phyloP scores from a whole-genome alignment of 345 rosid genomes.

The Moricandia moricandioides region DNA sequence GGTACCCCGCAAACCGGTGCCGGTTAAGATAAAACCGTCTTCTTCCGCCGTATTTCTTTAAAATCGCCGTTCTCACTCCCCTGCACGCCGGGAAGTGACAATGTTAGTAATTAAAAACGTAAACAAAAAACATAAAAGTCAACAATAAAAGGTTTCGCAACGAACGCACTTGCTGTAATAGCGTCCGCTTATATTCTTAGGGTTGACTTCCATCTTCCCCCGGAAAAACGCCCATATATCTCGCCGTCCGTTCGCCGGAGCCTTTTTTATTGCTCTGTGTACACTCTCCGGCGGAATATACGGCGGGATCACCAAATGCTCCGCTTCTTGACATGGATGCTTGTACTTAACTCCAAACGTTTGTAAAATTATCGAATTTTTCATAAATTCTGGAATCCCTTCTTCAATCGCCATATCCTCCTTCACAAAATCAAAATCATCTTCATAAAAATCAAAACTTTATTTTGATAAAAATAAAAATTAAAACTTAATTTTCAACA shows the following conservation, averaged over 20 bases:
- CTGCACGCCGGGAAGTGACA: slow-evolving; percentile 39
- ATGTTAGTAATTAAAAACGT: not conserved
- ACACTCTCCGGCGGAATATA: slow-evolving; percentile 69
- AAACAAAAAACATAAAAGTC: not conserved
- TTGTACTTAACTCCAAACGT: slow-evolving; percentile 81
- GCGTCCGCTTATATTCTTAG: slow-evolving; percentile 83
- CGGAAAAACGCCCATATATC: slow-evolving; percentile 86
- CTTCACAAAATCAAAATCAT: slow-evolving; percentile 32
- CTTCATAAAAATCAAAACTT: not conserved
- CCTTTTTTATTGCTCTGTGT: slow-evolving; percentile 41
- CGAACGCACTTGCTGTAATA: slow-evolving; percentile 82
- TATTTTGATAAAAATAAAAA: not conserved
- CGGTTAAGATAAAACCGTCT: slow-evolving; percentile 72
- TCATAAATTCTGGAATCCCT: slow-evolving; percentile 85
- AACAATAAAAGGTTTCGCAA: not conserved
- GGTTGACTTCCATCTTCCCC: slow-evolving; percentile 97
- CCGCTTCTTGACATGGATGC: slow-evolving; percentile 86
- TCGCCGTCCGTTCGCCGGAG: slow-evolving; percentile 51
- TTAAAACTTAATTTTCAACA: not conserved
- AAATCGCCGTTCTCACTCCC: slow-evolving; percentile 81
- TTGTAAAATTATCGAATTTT: slow-evolving; percentile 73
- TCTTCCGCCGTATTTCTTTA: slow-evolving; percentile 64
- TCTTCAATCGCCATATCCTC: slow-evolving; percentile 75
- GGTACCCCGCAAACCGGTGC: slow-evolving; percentile 77
- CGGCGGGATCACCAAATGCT: slow-evolving; percentile 83